Evolutionary conservation across 1,139 yeast species (phyloP).

Genomic region (Debaryomyces psychrophilus): DNA sequence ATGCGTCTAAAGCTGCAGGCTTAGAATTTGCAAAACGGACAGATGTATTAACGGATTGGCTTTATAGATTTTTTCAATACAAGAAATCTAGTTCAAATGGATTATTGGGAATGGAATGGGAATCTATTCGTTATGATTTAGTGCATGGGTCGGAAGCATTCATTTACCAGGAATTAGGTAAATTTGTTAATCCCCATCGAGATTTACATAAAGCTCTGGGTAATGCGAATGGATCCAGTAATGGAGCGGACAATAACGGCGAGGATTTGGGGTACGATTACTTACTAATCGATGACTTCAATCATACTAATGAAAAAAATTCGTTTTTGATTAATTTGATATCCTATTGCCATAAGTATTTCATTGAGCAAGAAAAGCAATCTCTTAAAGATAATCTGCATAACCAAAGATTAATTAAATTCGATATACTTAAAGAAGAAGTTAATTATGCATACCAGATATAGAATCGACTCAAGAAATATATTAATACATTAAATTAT

Average conservation of each 20-base stretch:
- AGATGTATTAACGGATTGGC: conserved; percentile 35
- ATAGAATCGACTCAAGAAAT: background rate
- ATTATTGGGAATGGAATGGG: conserved; percentile 50
- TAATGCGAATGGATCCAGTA: conserved; percentile 12
- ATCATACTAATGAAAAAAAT: conserved; percentile 36
- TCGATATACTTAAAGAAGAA: conserved; percentile 34
- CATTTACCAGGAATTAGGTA: conserved; percentile 40
- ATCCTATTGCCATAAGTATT: conserved; percentile 28
- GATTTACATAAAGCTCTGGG: conserved; percentile 7
- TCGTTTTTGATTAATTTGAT: conserved; percentile 33
- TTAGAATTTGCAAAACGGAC: conserved; percentile 34
- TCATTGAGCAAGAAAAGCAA: conserved; percentile 12
- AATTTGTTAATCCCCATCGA: conserved; percentile 11
- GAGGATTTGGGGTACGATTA: conserved; percentile 25
- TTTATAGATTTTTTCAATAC: conserved; percentile 42
- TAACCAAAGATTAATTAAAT: conserved; percentile 10
- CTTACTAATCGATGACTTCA: conserved; percentile 41
- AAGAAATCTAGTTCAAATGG: conserved; percentile 44
- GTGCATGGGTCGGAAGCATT: conserved; percentile 41
- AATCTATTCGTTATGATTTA: conserved; percentile 45
- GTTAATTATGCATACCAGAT: conserved; percentile 16
- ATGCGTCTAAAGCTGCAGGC: conserved; percentile 33
- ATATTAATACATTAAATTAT: conserved; percentile 1
- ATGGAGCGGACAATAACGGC: conserved; percentile 8
- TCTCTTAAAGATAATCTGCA: background rate